Base-by-base conservation (phyloP, 164 flowering plant species). In the Akebia trifoliata region DNA sequence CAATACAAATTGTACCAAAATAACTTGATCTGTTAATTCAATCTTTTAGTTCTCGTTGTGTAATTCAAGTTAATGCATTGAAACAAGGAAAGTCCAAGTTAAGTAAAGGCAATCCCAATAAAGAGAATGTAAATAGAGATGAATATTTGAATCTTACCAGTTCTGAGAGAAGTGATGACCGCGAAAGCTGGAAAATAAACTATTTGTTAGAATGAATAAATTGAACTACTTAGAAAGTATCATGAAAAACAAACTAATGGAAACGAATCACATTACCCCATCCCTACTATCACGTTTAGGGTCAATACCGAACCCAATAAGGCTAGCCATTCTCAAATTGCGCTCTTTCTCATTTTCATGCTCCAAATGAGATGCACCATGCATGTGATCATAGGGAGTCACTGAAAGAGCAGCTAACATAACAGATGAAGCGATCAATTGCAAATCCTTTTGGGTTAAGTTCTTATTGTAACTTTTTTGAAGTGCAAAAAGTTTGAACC, bases 321-420 rank as follows among this genome's bases (percentile, higher is more conserved):
- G 94, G 72, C 79, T 81, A 28, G 82, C 79, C 84, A 93, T 80
- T 72, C 90, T 80, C 56, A 76, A 64, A 50, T 81, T 93, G 40
- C 90, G 84, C 51, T 89, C 98, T 60, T 87, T 93, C 73, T 81
- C 97, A 74, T 84, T 79, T 60, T 85, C 94, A 64, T 85, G 83
- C 64, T 93, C 95, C 64, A 83, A 40, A 73, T 90, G 97, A 54
- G 98, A 85, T 35, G 89, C 80, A 28, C 83, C 81, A 43, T 50
- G 74, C 12, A 68, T 64, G 47, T 54, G 81, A 44, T 82, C 82
- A 71, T 81, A 88, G 0, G 95, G 98, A 15, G 73, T 46, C 40
- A 85, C 82, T 6, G 95, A 68, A 39, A 93, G 85, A 18, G 95
- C 94, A 66, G 97, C 95, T 67, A 93, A 70, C 18, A 93, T 71